phyloP scores from a whole-genome alignment of 1,284 basidiomycete genomes.

The Fomitopsis palustris region DNA sequence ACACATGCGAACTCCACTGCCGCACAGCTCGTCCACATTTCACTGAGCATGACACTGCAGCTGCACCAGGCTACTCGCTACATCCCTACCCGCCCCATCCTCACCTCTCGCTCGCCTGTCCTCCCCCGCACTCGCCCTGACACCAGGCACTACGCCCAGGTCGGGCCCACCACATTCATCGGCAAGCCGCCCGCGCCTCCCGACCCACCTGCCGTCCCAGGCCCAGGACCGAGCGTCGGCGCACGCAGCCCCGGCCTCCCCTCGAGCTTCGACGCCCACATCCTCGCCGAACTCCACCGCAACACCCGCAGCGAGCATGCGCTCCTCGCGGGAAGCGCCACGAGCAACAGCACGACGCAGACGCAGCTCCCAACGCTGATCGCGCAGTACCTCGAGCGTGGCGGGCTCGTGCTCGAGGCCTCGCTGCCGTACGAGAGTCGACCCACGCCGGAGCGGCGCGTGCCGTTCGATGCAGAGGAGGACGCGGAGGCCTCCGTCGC shows the following conservation, averaged over 20 bases:
- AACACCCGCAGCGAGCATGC: not conserved
- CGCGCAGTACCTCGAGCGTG: slow-evolving; percentile 35
- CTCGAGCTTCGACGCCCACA: slow-evolving; percentile 17
- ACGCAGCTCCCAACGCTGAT: slow-evolving; percentile 21
- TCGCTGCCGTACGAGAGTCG: slow-evolving; percentile 50
- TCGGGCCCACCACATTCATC: slow-evolving; percentile 24
- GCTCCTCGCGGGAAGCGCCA: not conserved
- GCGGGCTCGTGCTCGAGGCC: slow-evolving; percentile 40
- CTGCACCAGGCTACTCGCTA: not conserved
- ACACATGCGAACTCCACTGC: not conserved
- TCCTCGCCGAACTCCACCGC: slow-evolving; percentile 15
- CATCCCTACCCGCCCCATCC: not conserved
- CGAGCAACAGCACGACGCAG: not conserved
- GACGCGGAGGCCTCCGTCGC: slow-evolving; percentile 38
- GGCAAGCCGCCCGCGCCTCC: slow-evolving; percentile 22
- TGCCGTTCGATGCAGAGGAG: slow-evolving; percentile 25
- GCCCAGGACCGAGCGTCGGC: not conserved
- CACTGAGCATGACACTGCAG: not conserved
- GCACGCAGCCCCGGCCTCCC: slow-evolving; percentile 10
- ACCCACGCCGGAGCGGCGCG: slow-evolving; percentile 33
- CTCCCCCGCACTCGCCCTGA: not conserved
- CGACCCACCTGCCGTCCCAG: not conserved
- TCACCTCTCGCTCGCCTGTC: not conserved
- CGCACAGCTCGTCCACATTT: not conserved
- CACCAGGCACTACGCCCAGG: slow-evolving; percentile 22